Percentiles rank a stretch among this genome's conserved stretches.
Conservation (phyloP, 495 filamentous ascomycete genomes). For the Podospora tetraspora region DNA sequence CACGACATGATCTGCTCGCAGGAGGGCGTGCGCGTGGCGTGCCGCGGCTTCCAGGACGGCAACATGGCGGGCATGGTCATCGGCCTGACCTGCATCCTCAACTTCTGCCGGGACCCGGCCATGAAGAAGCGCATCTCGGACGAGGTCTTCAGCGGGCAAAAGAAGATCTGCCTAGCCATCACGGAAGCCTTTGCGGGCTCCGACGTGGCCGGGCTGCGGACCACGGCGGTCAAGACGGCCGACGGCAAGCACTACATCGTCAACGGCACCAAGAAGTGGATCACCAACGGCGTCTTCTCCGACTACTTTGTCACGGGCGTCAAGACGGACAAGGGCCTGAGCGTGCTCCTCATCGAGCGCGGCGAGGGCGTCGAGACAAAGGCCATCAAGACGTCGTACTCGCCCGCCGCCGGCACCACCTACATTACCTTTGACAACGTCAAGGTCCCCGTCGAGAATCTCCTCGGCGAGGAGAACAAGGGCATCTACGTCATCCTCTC, state of each 20-base stretch:
- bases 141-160: conserved; percentile 72
- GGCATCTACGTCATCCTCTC: conserved; percentile 83
- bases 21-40: conserved; percentile 64
- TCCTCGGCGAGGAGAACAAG: conserved; percentile 80
- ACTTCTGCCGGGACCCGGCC: conserved; percentile 64
- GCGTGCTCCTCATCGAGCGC: conserved; percentile 69
- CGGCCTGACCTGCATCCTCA: conserved; percentile 72
- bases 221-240: conserved; percentile 72
- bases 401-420: conserved; percentile 69
- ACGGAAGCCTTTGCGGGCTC: conserved; percentile 87
- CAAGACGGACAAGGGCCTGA: conserved; percentile 75
- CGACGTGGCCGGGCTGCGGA: conserved; percentile 78
- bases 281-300: conserved; percentile 79
- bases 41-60: conserved; percentile 60
- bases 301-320: conserved; percentile 84
- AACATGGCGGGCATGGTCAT: conserved; percentile 76
- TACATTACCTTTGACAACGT: conserved; percentile 83
- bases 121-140: conserved; percentile 61
- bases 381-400: conserved; percentile 83
- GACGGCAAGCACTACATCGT: conserved; percentile 83
- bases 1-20: conserved; percentile 75
- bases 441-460: conserved; percentile 73
- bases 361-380: conserved; percentile 66
- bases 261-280: conserved; percentile 92
- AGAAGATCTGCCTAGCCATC: conserved; percentile 83